phyloP scores from a whole-genome alignment of 164 flowering plant genomes.

The Dillenia suffruticosa region DNA sequence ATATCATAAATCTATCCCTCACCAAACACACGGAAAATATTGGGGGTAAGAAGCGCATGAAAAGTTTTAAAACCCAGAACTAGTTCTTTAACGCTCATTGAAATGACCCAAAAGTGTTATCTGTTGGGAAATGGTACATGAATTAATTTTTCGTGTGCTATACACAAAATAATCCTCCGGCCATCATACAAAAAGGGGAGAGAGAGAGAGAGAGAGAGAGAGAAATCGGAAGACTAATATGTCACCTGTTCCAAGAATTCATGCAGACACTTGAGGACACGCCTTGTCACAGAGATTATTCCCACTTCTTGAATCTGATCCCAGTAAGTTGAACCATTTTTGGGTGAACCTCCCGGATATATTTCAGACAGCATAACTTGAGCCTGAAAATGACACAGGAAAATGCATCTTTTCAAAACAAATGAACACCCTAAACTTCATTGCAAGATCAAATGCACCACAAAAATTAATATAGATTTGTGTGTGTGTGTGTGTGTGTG shows the following conservation, averaged over 20 bases:
- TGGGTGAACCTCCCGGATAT: constrained; percentile 94
- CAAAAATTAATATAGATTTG: background rate
- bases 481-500: too few species aligned
- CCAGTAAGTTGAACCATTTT: constrained; percentile 85
- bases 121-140: too few species aligned
- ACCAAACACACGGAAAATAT: too few species aligned
- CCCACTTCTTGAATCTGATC: constrained; percentile 91
- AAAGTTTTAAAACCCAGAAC: too few species aligned
- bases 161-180: too few species aligned
- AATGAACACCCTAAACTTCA: background rate
- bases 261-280: constrained; percentile 72
- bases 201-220: too few species aligned
- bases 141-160: too few species aligned
- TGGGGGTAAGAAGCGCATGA: too few species aligned
- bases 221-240: background rate
- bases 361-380: constrained; percentile 91
- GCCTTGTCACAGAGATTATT: constrained; percentile 71
- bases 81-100: too few species aligned
- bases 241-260: constrained; percentile 83
- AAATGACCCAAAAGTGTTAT: too few species aligned
- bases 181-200: too few species aligned
- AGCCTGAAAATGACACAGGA: constrained; percentile 48
- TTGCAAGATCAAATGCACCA: constrained; percentile 1
- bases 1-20: too few species aligned
- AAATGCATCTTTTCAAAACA: background rate